Conservation (phyloP, 495 filamentous ascomycete species). For the Aspergillus bridgeri region DNA sequence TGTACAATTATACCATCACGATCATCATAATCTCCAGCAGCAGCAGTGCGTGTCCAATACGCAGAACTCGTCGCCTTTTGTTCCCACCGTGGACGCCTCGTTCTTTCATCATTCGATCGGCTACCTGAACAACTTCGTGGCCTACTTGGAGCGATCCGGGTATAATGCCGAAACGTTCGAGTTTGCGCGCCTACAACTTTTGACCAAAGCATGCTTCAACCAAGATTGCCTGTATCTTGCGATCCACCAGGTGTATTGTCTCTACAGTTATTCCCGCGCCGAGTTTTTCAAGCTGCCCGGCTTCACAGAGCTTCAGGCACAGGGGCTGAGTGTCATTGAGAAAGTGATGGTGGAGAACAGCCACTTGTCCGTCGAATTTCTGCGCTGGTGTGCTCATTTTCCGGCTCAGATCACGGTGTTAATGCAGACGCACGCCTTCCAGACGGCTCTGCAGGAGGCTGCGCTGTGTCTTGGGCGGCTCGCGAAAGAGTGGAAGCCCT, state of each 20-base stretch:
- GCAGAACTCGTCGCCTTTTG: background rate
- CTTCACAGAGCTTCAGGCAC: slow-evolving; percentile 15
- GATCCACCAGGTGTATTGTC: slow-evolving; percentile 66
- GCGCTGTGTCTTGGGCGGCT: slow-evolving; percentile 36
- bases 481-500: slow-evolving; percentile 22
- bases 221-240: slow-evolving; percentile 62
- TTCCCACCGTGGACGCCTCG: slow-evolving; percentile 6
- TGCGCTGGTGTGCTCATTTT: slow-evolving; percentile 52
- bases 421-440: slow-evolving; percentile 21
- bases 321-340: slow-evolving; percentile 27
- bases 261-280: slow-evolving; percentile 32
- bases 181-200: slow-evolving; percentile 50
- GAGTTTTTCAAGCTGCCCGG: slow-evolving; percentile 18
- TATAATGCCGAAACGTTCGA: slow-evolving; percentile 34
- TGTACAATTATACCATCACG: too few relatives aligned
- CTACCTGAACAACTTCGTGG: slow-evolving; percentile 12
- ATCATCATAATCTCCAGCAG: too few relatives aligned
- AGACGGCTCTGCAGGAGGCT: slow-evolving; percentile 24
- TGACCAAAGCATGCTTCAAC: slow-evolving; percentile 52
- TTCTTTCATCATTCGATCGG: slow-evolving; percentile 15
- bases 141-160: background rate
- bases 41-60: background rate
- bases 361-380: slow-evolving; percentile 29
- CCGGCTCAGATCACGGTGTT: slow-evolving; percentile 38
- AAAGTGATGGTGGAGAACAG: slow-evolving; percentile 36